Evolutionary conservation across 495 filamentous ascomycete species (phyloP).

Genomic region (Clohesyomyces aquaticus): DNA sequence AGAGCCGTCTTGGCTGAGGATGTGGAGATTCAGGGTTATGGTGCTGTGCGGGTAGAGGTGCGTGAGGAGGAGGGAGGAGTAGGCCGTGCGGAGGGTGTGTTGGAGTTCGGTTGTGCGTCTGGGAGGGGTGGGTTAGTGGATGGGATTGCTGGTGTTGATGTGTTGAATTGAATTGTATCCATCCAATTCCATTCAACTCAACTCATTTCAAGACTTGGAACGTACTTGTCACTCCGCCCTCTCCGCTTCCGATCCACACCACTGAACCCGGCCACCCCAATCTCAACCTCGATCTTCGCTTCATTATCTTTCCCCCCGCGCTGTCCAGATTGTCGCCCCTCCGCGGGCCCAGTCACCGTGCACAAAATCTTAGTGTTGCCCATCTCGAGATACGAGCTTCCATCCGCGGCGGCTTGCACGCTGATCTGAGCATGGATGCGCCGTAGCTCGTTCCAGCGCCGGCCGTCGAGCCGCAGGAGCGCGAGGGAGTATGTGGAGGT

Average conservation of each 20-base stretch:
- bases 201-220: too few species aligned
- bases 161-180: too few species aligned
- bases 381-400: constrained; percentile 88
- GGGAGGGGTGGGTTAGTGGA: too few species aligned
- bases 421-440: constrained; percentile 85
- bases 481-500: constrained; percentile 85
- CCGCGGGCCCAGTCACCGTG: constrained; percentile 80
- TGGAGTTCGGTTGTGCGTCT: constrained; percentile 83
- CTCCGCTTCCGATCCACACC: constrained; percentile 77
- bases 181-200: too few species aligned
- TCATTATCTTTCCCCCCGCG: constrained; percentile 53
- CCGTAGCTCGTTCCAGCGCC: constrained; percentile 97
- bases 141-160: too few species aligned
- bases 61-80: constrained; percentile 74
- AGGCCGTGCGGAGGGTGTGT: constrained; percentile 71
- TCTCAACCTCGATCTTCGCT: constrained; percentile 76
- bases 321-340: constrained; percentile 59
- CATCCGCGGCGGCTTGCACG: constrained; percentile 87
- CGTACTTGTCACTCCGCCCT: constrained; percentile 75
- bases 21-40: constrained; percentile 78
- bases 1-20: constrained; percentile 89
- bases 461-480: constrained; percentile 87
- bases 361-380: constrained; percentile 97
- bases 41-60: constrained; percentile 88
- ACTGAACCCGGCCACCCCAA: constrained; percentile 85